Evolutionary conservation across 495 filamentous ascomycete genomes (phyloP), one percentile per base, ranked within the genome.

Genomic region (Podospora anserina): DNA sequence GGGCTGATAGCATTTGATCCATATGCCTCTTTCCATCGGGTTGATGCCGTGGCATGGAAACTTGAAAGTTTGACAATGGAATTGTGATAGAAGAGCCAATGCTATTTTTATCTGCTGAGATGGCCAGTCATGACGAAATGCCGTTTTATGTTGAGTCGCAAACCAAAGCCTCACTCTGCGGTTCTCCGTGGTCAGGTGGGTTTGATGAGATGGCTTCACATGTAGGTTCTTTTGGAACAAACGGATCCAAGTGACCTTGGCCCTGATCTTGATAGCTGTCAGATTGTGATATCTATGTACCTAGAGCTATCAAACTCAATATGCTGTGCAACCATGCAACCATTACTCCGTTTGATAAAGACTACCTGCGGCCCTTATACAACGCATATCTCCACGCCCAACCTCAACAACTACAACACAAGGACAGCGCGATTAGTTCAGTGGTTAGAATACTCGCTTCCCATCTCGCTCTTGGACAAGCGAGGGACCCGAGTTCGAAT

Each of bases 401-500:
- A 19, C 56, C 44, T 16, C 55, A 56, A 44, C 57, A 66, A 66
- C 58, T 28, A 54, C 23, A 26, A 61, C 9, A 23, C 58, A 64
- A 64, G 64, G 49, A 56, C 34, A 44, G 70, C 70, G 70, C 64
- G 70, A 55, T 69, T 71, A 71, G 70, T 71, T 71, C 64, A 71
- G 70, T 71, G 70, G 70, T 71, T 71, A 71, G 70, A 71, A 71
- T 71, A 64, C 39, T 69, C 67, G 70, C 70, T 71, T 71, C 70
- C 70, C 70, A 71, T 71, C 70, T 39, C 20, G 23, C 53, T 69
- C 66, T 63, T 71, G 70, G 58, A 54, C 1, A 18, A 71, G 70
- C 70, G 67, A 69, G 66, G 30, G 70, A 71, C 70, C 70, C 70
- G 70, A 67, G 70, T 71, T 71, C 70, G 70, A 71, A 71, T 71